phyloP scores from a whole-genome alignment of 345 rosid genomes.

The Anastatica hierochuntica region DNA sequence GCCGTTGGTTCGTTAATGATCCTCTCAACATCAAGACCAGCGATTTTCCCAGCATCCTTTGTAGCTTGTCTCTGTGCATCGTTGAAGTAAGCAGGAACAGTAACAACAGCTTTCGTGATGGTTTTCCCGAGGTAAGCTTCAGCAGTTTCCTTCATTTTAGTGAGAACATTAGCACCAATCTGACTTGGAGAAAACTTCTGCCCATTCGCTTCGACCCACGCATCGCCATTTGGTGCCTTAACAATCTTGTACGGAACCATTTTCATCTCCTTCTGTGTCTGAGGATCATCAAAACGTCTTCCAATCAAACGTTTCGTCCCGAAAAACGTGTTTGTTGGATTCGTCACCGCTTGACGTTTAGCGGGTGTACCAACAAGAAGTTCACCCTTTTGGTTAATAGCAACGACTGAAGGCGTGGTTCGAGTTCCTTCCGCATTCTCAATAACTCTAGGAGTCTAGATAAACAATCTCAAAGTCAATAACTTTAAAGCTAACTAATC shows the following conservation, averaged over 20 bases:
- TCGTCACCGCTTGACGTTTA: conserved; percentile 89
- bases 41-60: conserved; percentile 88
- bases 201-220: conserved; percentile 84
- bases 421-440: conserved; percentile 86
- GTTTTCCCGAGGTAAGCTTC: conserved; percentile 72
- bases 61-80: conserved; percentile 97
- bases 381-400: conserved; percentile 68
- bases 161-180: conserved; percentile 67
- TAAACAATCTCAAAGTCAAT: neutral
- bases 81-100: conserved; percentile 90
- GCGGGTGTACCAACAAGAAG: conserved; percentile 83
- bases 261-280: conserved; percentile 72
- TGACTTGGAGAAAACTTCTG: conserved; percentile 88
- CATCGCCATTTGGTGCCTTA: conserved; percentile 84
- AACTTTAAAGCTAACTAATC: too few relatives aligned
- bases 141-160: too few relatives aligned
- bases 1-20: conserved; percentile 95
- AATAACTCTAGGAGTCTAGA: conserved; percentile 72
- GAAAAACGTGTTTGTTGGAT: conserved; percentile 65
- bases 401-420: conserved; percentile 87
- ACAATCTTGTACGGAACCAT: conserved; percentile 90
- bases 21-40: conserved; percentile 83
- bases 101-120: conserved; percentile 63
- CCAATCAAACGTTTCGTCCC: conserved; percentile 86
- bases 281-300: conserved; percentile 65